Conservation (phyloP, 2,329 filamentous ascomycete genomes). For the Arthrobotrys sphaeroides region DNA sequence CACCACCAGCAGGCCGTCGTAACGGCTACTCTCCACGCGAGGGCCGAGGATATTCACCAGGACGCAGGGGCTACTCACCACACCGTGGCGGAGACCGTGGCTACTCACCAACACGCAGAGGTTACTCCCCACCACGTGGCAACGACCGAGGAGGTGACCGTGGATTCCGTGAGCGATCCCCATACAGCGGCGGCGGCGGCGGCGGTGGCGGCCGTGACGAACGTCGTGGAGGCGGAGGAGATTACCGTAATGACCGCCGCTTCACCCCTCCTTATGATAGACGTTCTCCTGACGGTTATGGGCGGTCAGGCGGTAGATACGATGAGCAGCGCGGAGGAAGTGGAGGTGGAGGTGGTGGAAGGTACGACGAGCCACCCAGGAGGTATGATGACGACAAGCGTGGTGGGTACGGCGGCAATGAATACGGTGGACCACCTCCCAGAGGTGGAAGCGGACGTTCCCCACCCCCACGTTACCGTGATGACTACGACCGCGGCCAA, state of each 20-base stretch:
- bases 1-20: slow-evolving; percentile 37
- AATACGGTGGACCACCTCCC: slow-evolving; percentile 55
- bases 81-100: slow-evolving; percentile 31
- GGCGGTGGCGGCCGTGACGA: slow-evolving; percentile 52
- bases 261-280: slow-evolving; percentile 51
- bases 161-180: slow-evolving; percentile 56
- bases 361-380: slow-evolving; percentile 51
- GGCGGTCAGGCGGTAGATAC: slow-evolving; percentile 56
- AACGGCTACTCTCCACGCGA: slow-evolving; percentile 44
- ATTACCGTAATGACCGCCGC: slow-evolving; percentile 55
- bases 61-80: slow-evolving; percentile 44
- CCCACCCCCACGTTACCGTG: slow-evolving; percentile 40
- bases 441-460: slow-evolving; percentile 50
- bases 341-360: slow-evolving; percentile 35
- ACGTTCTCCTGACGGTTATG: slow-evolving; percentile 55
- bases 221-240: slow-evolving; percentile 54
- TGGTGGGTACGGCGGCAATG: slow-evolving; percentile 41
- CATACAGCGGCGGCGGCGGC: slow-evolving; percentile 53
- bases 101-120: slow-evolving; percentile 44
- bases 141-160: slow-evolving; percentile 55
- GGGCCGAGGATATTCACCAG: slow-evolving; percentile 46
- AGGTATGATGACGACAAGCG: slow-evolving; percentile 52
- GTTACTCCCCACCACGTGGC: slow-evolving; percentile 51
- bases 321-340: slow-evolving; percentile 54
- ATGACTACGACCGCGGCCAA: slow-evolving; percentile 57